Evolutionary conservation across 345 rosid genomes (phyloP), one percentile per base, ranked within the genome.

Genomic region (Rhizophora mangle): DNA sequence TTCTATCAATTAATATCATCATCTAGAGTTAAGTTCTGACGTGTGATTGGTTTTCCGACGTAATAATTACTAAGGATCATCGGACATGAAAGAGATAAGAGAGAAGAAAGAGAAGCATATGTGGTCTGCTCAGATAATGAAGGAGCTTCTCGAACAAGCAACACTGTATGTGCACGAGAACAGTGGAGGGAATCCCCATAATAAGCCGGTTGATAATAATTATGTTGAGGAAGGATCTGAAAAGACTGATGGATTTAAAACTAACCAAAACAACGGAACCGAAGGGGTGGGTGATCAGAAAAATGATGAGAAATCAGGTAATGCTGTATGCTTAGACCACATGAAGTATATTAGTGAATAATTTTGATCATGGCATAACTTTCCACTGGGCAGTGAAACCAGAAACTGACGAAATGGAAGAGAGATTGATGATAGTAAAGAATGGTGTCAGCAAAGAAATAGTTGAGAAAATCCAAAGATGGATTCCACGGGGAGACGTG

Each of bases 61-160:
- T 4, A 15, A 37, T 43, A 34, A 24, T 30, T 24, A 26, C 34
- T 19, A 67, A 84, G 87, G 88, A 61, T 79, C 82, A 5, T 15
- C 29, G 31, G 55, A 69, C 5, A 68, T 87, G 61, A 68, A n/a
- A 53, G 80, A 76, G 67, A 36, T 81, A 8, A 36, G 39, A 10
- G 62, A 65, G 46, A 81, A 74, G 75, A 87, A 83, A 63, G 56
- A 75, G 68, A 83, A 79, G 53, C 80, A 85, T 65, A 72, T 27
- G 31, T 83, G 87, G 87, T 73, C 88, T 1, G 61, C 68, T 31
- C 87, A 82, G 69, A 20, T 85, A 34, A 56, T 87, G 87, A 66
- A 76, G n/a, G 69, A 83, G 43, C 78, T 87, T 37, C 65, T 86
- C 0, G 0, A n/a, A 2, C 59, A 39, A 16, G 60, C 68, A 31